Evolutionary conservation across 805 yeast species (phyloP), one percentile per base, ranked within the genome.

Genomic region (Candida methanosorbosa): DNA sequence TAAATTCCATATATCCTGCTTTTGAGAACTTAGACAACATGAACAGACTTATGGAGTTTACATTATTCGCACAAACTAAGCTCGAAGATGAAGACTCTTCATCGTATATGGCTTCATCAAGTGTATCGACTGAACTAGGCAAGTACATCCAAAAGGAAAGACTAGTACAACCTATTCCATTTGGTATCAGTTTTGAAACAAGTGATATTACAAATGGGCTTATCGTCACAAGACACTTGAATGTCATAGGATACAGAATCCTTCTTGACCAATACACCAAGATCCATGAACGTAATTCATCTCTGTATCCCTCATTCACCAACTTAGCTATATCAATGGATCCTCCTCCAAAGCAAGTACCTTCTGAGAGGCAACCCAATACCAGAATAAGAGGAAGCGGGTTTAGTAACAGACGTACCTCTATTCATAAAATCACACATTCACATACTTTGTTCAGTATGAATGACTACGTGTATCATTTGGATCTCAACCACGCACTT

Each of bases 141-240:
- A 43, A 40, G 29, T 57, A 40, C 30, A 48, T 56, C 27, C 39
- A 39, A 30, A 39, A 40, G 19, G 50, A 57, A 19, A 38, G 41
- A 21, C 32, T 56, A 2, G 35, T 50, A 8, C 57, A 51, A 26
- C 51, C 61, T 3, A 39, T 57, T 28, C 46, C 53, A 11, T 34
- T 55, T 17, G 52, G 54, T 9, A 44, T 37, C 20, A 48, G 43
- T 5, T 55, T 46, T 40, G 42, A 42, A 18, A 29, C 43, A 7
- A 42, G 13, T n/a, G 18, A 26, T 14, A n/a, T 9, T 7, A 4
- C 14, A 22, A 13, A 15, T 18, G 35, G 22, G 8, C 8, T 20
- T 19, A 27, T 33, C 4, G 9, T 33, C 4, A 17, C 18, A 7
- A 26, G 27, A 16, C 23, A 17, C 14, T 8, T 30, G 5, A 33